Evolutionary conservation across 805 yeast species (phyloP).

Genomic region (Hanseniaspora vineae): DNA sequence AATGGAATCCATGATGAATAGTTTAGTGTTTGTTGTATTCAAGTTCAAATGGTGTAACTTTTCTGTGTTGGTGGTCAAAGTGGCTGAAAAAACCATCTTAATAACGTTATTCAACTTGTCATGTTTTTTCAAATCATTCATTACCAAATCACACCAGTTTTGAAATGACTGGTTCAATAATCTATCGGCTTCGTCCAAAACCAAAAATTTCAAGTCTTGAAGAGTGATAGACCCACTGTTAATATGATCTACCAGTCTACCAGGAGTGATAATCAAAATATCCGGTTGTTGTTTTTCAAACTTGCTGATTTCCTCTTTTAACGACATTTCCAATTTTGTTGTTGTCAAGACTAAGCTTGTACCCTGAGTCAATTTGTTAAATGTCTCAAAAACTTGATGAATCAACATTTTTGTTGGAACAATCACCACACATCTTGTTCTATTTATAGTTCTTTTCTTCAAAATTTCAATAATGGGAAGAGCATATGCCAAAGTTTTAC

Average conservation of each 20-base stretch:
- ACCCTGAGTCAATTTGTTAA: slow-evolving; percentile 50
- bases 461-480: slow-evolving; percentile 72
- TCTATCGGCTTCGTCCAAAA: slow-evolving; percentile 75
- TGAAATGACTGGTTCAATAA: slow-evolving; percentile 81
- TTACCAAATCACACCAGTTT: slow-evolving; percentile 65
- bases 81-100: slow-evolving; percentile 80
- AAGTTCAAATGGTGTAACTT: slow-evolving; percentile 63
- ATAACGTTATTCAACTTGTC: slow-evolving; percentile 29
- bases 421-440: slow-evolving; percentile 59
- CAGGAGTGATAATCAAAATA: slow-evolving; percentile 61
- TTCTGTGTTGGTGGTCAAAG: slow-evolving; percentile 87
- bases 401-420: slow-evolving; percentile 88
- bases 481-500: slow-evolving; percentile 82
- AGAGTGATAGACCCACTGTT: slow-evolving; percentile 30
- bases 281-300: slow-evolving; percentile 43
- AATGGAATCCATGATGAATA: slow-evolving; percentile 56
- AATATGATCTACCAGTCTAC: slow-evolving; percentile 71
- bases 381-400: slow-evolving; percentile 61
- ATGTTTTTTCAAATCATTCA: slow-evolving; percentile 26
- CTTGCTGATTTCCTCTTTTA: slow-evolving; percentile 49
- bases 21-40: slow-evolving; percentile 40
- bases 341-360: slow-evolving; percentile 42
- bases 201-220: slow-evolving; percentile 42
- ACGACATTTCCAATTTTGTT: slow-evolving; percentile 39
- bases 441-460: slow-evolving; percentile 50